These are phyloP conservation scores for Physaria fendleri DNA, from an alignment of 345 rosid species.

Conservation along the genomic window DNA sequence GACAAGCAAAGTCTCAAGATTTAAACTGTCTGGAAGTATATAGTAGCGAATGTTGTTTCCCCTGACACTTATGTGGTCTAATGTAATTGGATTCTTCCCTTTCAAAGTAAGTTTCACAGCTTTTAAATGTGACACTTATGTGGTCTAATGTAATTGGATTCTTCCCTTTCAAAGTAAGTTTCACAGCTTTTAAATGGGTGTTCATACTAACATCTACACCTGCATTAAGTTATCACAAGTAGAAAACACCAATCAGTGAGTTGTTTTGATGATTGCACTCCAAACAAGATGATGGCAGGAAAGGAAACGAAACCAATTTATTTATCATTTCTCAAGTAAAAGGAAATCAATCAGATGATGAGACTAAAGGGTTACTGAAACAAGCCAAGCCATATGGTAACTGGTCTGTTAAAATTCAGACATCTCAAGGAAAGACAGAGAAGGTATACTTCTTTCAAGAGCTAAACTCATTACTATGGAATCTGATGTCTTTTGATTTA, in stretches of 20 bases:
- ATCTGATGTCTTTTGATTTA: neutral
- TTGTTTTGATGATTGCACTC: neutral
- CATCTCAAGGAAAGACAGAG: neutral
- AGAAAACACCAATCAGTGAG: neutral
- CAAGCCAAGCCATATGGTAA: neutral
- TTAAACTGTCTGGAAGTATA: conserved; percentile 97
- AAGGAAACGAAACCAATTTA: neutral
- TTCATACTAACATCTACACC: conserved; percentile 99
- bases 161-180: conserved; percentile 91
- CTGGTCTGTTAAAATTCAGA: neutral
- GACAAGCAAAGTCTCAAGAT: conserved; percentile 90
- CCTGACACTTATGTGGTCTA: conserved; percentile 94
- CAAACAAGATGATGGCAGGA: neutral
- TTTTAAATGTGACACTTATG: conserved; percentile 93
- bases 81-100: conserved; percentile 86
- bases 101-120: conserved; percentile 89
- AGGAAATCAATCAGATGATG: neutral
- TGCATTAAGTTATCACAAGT: conserved; percentile 19
- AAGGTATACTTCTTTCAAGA: neutral
- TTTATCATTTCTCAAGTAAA: neutral
- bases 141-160: conserved; percentile 88
- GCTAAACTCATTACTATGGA: neutral
- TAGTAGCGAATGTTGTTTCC: conserved; percentile 96
- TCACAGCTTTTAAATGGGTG: conserved; percentile 93
- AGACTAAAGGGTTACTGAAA: neutral